phyloP scores from a whole-genome alignment of 768 basidiomycete species.

The Rhodotorula paludigena region DNA sequence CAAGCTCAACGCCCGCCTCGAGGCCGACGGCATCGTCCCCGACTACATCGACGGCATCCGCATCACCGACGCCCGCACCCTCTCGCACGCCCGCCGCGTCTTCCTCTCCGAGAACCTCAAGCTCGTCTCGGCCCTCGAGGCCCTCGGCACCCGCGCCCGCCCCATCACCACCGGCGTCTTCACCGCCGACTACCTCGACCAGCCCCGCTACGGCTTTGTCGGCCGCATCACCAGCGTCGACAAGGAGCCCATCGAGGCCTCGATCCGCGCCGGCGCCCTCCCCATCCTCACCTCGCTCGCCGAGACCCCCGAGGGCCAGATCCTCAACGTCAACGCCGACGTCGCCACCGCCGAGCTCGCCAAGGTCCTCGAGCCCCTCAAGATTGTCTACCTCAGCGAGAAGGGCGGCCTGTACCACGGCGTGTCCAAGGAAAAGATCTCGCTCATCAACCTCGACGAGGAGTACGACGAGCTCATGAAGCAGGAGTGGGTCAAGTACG shows the following conservation, averaged over 20 bases:
- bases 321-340: conserved; percentile 97
- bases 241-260: conserved; percentile 92
- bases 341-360: conserved; percentile 96
- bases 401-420: conserved; percentile 98
- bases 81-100: conserved; percentile 87
- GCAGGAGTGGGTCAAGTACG: conserved; percentile 97
- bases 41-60: conserved; percentile 95
- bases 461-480: conserved; percentile 97
- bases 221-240: conserved; percentile 92
- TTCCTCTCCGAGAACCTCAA: conserved; percentile 97
- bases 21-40: conserved; percentile 84
- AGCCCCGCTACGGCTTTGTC: conserved; percentile 88
- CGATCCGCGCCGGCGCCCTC: conserved; percentile 90
- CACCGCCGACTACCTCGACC: conserved; percentile 91
- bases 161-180: conserved; percentile 98
- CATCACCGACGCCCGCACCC: conserved; percentile 92
- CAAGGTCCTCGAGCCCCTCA: conserved; percentile 95
- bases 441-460: conserved; percentile 96
- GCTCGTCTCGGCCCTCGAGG: conserved; percentile 85
- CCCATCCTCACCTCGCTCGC: conserved; percentile 94
- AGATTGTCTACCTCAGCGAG: conserved; percentile 97
- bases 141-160: conserved; percentile 89
- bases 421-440: conserved; percentile 89
- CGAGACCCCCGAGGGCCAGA: conserved; percentile 92
- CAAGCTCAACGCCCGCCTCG: conserved; percentile 80